These are phyloP conservation scores for Phytopythium kandeliae DNA, from an alignment of 352 stramenopile genomes.

Conservation along the genomic window DNA sequence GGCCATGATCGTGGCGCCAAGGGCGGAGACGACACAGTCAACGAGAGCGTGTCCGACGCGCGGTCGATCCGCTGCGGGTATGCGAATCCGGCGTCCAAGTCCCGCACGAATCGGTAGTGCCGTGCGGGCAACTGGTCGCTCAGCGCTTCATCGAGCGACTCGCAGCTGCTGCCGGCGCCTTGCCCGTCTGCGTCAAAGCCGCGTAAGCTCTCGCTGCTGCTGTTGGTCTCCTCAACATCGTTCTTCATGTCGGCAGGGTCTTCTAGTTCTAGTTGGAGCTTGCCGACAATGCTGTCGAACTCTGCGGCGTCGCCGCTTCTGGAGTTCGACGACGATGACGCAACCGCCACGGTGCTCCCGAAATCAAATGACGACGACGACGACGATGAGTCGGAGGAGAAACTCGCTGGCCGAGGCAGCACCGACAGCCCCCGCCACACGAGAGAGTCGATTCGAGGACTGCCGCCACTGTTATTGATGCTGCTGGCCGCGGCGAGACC, in stretches of 20 bases:
- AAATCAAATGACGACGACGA: conserved; percentile 18
- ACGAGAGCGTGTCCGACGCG: conserved; percentile 19
- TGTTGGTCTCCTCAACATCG: neutral
- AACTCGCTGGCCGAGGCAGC: neutral
- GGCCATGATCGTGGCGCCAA: conserved; percentile 14
- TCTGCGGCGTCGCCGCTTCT: conserved; percentile 13
- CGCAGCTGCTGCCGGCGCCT: conserved; percentile 14
- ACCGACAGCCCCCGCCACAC: neutral
- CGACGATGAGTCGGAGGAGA: conserved; percentile 22
- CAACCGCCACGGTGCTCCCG: conserved; percentile 24
- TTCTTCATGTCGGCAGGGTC: neutral
- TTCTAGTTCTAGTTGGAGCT: conserved; percentile 13
- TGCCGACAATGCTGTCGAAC: conserved; percentile 19
- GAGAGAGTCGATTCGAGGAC: neutral
- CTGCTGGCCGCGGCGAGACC: neutral
- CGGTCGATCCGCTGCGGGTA: conserved; percentile 37
- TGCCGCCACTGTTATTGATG: neutral
- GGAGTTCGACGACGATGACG: conserved; percentile 21
- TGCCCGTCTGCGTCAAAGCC: conserved; percentile 4
- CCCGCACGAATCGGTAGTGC: conserved; percentile 46
- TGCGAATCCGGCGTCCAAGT: conserved; percentile 49
- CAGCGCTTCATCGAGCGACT: conserved; percentile 10
- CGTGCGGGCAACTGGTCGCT: conserved; percentile 9
- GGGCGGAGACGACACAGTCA: conserved; percentile 10
- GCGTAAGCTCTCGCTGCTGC: conserved; percentile 5